Percentiles rank a stretch among this genome's conserved stretches.
phyloP scores from a whole-genome alignment of 805 yeast species.

The Scheffersomyces amazonensis region DNA sequence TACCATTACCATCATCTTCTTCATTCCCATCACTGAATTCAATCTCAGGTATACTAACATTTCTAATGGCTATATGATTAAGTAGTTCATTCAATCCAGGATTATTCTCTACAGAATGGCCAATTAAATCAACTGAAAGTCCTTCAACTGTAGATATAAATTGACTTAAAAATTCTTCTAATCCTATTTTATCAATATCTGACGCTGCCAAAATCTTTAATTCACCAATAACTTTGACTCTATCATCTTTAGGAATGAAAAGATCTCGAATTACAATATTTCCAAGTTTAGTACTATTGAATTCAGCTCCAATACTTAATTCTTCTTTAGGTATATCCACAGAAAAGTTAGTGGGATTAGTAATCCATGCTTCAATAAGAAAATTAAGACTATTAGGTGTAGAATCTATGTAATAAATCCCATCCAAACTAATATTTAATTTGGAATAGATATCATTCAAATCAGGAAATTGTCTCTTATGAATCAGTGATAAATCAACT shows the following conservation, averaged over 20 bases:
- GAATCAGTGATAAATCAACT: neutral
- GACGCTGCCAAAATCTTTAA: constrained; percentile 4
- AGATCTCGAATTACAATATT: constrained; percentile 19
- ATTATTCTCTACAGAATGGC: constrained; percentile 17
- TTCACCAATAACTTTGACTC: constrained; percentile 4
- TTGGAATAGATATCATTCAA: constrained; percentile 1
- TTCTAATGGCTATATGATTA: constrained; percentile 14
- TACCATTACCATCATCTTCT: neutral
- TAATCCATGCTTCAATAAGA: constrained; percentile 24
- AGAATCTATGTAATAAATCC: constrained; percentile 25
- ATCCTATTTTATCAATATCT: constrained; percentile 3
- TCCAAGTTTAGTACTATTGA: constrained; percentile 35
- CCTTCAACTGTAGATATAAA: constrained; percentile 14
- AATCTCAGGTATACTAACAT: constrained; percentile 23
- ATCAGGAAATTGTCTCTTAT: neutral
- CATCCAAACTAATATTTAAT: constrained; percentile 12
- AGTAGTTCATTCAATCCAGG: constrained; percentile 10
- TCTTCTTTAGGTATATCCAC: constrained; percentile 20
- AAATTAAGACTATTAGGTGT: constrained; percentile 18
- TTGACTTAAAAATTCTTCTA: constrained; percentile 17
- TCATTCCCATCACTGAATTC: constrained; percentile 13
- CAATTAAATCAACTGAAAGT: constrained; percentile 22
- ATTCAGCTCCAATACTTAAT: constrained; percentile 22
- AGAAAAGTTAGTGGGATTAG: constrained; percentile 29
- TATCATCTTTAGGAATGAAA: constrained; percentile 14